These are phyloP conservation scores for Emergomyces africanus DNA, from an alignment of 2,329 filamentous ascomycete genomes.

Conservation along the genomic window DNA sequence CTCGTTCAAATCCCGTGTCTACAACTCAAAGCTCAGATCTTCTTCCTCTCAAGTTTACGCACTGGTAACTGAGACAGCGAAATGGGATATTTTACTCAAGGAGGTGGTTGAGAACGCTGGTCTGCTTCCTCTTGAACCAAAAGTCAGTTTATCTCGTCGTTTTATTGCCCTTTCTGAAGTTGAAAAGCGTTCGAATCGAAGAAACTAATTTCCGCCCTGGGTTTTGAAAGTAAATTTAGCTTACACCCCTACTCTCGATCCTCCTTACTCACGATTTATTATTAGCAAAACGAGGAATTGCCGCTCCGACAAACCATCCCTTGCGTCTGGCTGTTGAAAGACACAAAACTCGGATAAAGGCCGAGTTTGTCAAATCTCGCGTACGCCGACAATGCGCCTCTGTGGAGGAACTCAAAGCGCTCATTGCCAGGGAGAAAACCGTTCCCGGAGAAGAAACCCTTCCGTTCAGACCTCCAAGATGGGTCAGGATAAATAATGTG, in stretches of 20 bases:
- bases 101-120: constrained; percentile 78
- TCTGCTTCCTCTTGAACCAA: constrained; percentile 66
- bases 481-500: constrained; percentile 78
- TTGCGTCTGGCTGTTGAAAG: constrained; percentile 61
- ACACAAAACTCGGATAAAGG: constrained; percentile 67
- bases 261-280: constrained; percentile 79
- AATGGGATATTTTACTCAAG: constrained; percentile 78
- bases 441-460: constrained; percentile 29
- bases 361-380: constrained; percentile 71
- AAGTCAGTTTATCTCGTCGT: constrained; percentile 45
- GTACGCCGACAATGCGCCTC: constrained; percentile 58
- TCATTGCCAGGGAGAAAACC: constrained; percentile 21
- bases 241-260: constrained; percentile 67
- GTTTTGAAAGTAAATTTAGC: constrained; percentile 35
- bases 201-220: constrained; percentile 3
- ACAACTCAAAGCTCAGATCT: constrained; percentile 64
- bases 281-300: constrained; percentile 67
- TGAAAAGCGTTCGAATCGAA: neutral
- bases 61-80: constrained; percentile 70
- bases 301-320: constrained; percentile 66
- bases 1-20: constrained; percentile 78
- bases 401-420: constrained; percentile 46
- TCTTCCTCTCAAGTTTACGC: constrained; percentile 75
- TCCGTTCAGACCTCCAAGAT: constrained; percentile 55
- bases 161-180: neutral